These are phyloP conservation scores for Leccinum truebloodii DNA, from an alignment of 768 basidiomycete genomes.

Conservation along the genomic window DNA sequence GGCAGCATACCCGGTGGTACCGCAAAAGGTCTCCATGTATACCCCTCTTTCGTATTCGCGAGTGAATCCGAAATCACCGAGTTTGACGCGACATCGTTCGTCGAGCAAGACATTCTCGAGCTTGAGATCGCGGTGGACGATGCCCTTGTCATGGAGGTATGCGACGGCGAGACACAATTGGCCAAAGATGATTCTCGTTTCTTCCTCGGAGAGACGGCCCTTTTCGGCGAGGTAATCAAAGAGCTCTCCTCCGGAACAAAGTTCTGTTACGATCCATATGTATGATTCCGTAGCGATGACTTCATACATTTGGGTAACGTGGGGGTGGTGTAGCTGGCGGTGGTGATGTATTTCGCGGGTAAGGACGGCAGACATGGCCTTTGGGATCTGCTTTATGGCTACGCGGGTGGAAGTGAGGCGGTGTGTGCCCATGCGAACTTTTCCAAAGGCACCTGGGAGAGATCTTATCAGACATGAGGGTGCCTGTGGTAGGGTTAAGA, in stretches of 20 bases:
- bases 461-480: conserved; percentile 24
- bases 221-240: conserved; percentile 99
- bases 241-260: conserved; percentile 95
- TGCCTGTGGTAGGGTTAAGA: conserved; percentile 13
- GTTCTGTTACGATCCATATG: conserved; percentile 97
- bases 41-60: conserved; percentile 80
- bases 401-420: conserved; percentile 89
- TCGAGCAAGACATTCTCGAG: conserved; percentile 93
- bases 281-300: conserved; percentile 94
- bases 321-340: conserved; percentile 92
- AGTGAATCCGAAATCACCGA: conserved; percentile 95
- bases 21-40: conserved; percentile 92
- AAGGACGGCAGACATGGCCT: conserved; percentile 84
- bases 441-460: conserved; percentile 84
- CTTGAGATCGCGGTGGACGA: conserved; percentile 97
- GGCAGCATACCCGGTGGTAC: conserved; percentile 91
- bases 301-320: conserved; percentile 95
- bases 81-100: conserved; percentile 86
- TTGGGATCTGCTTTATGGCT: conserved; percentile 98
- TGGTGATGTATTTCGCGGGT: conserved; percentile 99
- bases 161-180: conserved; percentile 92
- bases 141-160: conserved; percentile 88
- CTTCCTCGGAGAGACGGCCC: conserved; percentile 80
- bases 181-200: conserved; percentile 89
- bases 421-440: conserved; percentile 92